Evolutionary conservation across 345 rosid species (phyloP), one percentile per base, ranked within the genome.

Genomic region (Carallia brachiata): DNA sequence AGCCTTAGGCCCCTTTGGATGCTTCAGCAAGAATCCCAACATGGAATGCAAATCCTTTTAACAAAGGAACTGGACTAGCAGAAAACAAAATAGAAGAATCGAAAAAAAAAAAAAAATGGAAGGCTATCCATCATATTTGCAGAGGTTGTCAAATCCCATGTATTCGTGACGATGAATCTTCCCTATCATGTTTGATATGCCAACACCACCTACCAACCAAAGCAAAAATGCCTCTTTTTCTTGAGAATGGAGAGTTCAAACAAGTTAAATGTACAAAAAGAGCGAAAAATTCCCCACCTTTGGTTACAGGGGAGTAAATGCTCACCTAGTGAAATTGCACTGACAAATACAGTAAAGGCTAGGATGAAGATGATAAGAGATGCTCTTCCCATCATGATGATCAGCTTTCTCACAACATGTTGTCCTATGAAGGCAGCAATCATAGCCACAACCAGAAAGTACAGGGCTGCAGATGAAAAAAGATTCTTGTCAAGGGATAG

Each of bases 71-170:
- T 30, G 1, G 16, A 40, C 48, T 40, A 2, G 0, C 12, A 39
- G 8, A 39, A 39, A 30, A 34, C 17, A 31, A 37, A 39, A 44
- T 23, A 65, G 19, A 32, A 2, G 10, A n/a, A 10, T 15, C 23
- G 0, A 32, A 9, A 16, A 6, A 10, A 37, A 32, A n/a, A 32
- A 1, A 9, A 1, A 28, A 48, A 4, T n/a, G 10, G 28, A 28
- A 48, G 5, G 16, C 60, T 74, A 78, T 10, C 47, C 48, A 0
- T 62, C 60, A 54, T 80, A 82, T 40, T 55, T 73, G 78, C 88
- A 85, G 53, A 85, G 84, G 71, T 82, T 80, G 68, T 82, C 86
- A 48, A 85, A 82, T 74, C 88, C 84, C 88, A 85, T 85, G 71
- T 85, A 85, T 13, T 85, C 80, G 2, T 76, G 62, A 4, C 5